These are phyloP conservation scores for Cyberlindnera veronae DNA, from an alignment of 805 yeast genomes.

Conservation along the genomic window DNA sequence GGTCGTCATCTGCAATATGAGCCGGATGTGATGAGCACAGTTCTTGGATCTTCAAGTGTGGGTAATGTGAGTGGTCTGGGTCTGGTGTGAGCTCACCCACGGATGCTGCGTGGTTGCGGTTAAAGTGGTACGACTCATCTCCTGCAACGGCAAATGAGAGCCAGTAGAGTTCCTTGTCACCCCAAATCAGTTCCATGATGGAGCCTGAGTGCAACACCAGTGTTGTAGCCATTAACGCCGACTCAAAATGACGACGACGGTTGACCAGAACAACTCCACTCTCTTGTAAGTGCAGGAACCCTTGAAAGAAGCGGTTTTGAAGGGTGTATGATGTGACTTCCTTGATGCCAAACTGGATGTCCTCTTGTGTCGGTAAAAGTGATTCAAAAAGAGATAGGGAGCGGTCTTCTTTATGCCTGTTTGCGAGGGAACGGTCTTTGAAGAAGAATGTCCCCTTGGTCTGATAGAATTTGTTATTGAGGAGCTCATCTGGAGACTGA, in stretches of 20 bases:
- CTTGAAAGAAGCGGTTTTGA: constrained; percentile 9
- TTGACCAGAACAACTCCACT: constrained; percentile 27
- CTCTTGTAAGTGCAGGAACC: constrained; percentile 28
- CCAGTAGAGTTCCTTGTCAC: constrained; percentile 39
- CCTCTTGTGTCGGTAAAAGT: constrained; percentile 10
- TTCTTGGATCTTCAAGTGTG: constrained; percentile 19
- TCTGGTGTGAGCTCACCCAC: constrained; percentile 18
- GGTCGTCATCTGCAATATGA: constrained; percentile 39
- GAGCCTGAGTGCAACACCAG: constrained; percentile 19
- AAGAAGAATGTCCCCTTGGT: constrained; percentile 41
- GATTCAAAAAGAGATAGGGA: constrained; percentile 1
- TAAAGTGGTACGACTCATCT: constrained; percentile 15
- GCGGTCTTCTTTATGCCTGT: constrained; percentile 6
- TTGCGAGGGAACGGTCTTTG: constrained; percentile 33
- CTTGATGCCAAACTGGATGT: constrained; percentile 5
- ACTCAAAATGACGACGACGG: constrained; percentile 25
- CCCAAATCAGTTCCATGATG: constrained; percentile 28
- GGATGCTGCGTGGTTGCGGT: constrained; percentile 15
- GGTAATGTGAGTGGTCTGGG: constrained; percentile 4
- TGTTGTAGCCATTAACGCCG: constrained; percentile 21
- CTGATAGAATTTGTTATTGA: constrained; percentile 32
- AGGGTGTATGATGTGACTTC: constrained; percentile 5
- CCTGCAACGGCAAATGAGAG: constrained; percentile 27
- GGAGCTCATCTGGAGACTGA: constrained; percentile 33
- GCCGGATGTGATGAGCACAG: constrained; percentile 59